Percentiles rank a stretch among this genome's conserved stretches.
These are phyloP conservation scores for Triticum dicoccoides DNA, from an alignment of 176 grass and related monocot species.

Conservation along the genomic window DNA sequence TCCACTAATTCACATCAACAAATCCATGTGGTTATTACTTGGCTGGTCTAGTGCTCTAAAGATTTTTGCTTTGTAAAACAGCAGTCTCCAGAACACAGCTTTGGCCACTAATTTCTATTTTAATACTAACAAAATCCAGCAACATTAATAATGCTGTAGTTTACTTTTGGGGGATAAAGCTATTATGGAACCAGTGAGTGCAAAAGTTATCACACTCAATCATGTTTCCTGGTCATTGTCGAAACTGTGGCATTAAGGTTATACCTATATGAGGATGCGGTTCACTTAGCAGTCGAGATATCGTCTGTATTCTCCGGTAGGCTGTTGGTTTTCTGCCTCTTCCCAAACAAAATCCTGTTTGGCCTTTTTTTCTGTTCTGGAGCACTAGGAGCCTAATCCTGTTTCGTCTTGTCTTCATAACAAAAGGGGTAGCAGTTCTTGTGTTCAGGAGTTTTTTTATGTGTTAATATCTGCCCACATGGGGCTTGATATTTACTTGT, in stretches of 20 bases:
- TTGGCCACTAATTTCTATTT: neutral
- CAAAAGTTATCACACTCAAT: neutral
- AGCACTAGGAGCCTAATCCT: neutral
- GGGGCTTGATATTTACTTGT: neutral
- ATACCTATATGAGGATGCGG: neutral
- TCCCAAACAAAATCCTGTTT: neutral
- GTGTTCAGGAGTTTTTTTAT: neutral
- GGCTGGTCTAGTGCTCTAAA: neutral
- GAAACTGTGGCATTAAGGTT: neutral
- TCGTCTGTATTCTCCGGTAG: neutral
- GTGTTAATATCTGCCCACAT: neutral
- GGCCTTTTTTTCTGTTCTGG: neutral
- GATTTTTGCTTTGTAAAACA: neutral
- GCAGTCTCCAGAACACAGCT: neutral
- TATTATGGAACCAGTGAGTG: neutral
- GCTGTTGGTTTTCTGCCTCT: neutral
- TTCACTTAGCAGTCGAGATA: neutral
- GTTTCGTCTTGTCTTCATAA: neutral
- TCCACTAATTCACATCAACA: neutral
- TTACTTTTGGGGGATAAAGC: neutral
- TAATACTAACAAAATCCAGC: neutral
- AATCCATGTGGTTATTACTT: neutral
- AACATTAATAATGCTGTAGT: neutral
- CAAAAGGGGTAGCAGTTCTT: neutral
- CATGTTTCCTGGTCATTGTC: neutral